Base-by-base conservation (phyloP, 345 rosid genomes). In the Pseudoturritis turrita region DNA sequence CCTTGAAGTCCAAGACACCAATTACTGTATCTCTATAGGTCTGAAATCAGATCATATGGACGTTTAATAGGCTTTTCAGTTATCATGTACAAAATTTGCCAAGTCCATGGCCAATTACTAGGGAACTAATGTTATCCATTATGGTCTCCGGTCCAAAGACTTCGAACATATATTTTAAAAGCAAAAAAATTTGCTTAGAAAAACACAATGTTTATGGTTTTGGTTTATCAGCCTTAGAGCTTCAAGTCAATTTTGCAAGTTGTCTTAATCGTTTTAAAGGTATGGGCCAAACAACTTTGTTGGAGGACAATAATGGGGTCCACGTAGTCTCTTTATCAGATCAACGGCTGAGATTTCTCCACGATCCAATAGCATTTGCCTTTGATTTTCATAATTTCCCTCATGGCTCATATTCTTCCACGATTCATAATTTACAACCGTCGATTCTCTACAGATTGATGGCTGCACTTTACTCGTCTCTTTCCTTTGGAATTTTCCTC, bases 381-480 rank as follows among this genome's bases (percentile, higher is more conserved):
- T 79, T 84, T 81, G 88, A 86, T 45, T 79, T 26, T 31, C 14
- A 29, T 0, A 33, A 23, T 28, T 11, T 65, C 21, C 21, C 25
- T 72, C 84, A 76, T 81, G 91, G 87, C 66, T 77, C 68, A 19
- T 13, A 10, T 15, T 22, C 51, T 2, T 80, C 88, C 88, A 86
- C 91, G 91, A 54, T 72, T 22, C 4, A 37, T 1, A 13, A 3
- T 31, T 13, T 0, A 0, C 0, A 1, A 50, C 78, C 82, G 78
- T 81, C 18, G 82, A 86, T 86, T 21, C 0, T 0, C 6, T n/a
- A 1, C 10, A 7, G 21, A 84, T 81, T 50, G 14, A 81, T 62
- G 90, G 80, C 41, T 11, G 14, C 4, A 52, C 5, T 15, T 54
- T 6, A 1, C 72, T 58, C 71, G 13, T 52, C 31, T 40, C 43